These are phyloP conservation scores for Aspergillus felis DNA, from an alignment of 2,329 filamentous ascomycete species.

Conservation along the genomic window DNA sequence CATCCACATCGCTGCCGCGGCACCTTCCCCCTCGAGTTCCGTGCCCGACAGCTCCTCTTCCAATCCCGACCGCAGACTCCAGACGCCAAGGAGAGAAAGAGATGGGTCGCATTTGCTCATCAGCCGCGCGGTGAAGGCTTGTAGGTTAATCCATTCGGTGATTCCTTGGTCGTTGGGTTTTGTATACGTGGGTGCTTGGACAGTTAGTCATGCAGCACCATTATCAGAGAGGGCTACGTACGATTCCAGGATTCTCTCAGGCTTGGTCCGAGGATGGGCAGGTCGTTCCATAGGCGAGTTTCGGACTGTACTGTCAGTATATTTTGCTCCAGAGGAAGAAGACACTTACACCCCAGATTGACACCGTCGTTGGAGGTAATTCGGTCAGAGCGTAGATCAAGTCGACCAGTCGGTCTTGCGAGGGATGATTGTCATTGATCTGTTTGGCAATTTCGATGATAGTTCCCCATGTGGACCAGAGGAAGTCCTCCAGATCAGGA, in stretches of 20 bases:
- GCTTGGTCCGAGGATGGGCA: conserved; percentile 9
- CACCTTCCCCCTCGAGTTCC: not conserved
- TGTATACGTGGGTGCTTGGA: not conserved
- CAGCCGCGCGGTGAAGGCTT: conserved; percentile 12
- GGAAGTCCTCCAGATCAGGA: conserved; percentile 2
- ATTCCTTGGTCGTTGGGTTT: not conserved
- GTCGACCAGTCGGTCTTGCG: conserved; percentile 7
- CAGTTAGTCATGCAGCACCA: not conserved
- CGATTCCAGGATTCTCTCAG: conserved; percentile 10
- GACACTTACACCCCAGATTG: conserved; percentile 7
- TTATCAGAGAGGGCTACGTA: not conserved
- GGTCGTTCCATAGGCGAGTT: conserved; percentile 5
- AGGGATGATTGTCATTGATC: conserved; percentile 5
- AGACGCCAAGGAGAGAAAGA: conserved; percentile 6
- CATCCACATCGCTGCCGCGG: conserved; percentile 8
- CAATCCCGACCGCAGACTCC: conserved; percentile 7
- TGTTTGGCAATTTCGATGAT: conserved; percentile 6
- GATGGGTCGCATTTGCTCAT: not conserved
- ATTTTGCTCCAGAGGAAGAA: not conserved
- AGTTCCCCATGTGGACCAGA: conserved; percentile 7
- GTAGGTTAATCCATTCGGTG: conserved; percentile 8
- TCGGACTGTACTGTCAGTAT: not conserved
- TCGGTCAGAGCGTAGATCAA: conserved; percentile 6
- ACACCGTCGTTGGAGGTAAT: conserved; percentile 4
- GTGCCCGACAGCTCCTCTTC: conserved; percentile 1